Evolutionary conservation across 1,139 yeast genomes (phyloP), one percentile per base, ranked within the genome.

Genomic region (Geotrichum bryndzae): DNA sequence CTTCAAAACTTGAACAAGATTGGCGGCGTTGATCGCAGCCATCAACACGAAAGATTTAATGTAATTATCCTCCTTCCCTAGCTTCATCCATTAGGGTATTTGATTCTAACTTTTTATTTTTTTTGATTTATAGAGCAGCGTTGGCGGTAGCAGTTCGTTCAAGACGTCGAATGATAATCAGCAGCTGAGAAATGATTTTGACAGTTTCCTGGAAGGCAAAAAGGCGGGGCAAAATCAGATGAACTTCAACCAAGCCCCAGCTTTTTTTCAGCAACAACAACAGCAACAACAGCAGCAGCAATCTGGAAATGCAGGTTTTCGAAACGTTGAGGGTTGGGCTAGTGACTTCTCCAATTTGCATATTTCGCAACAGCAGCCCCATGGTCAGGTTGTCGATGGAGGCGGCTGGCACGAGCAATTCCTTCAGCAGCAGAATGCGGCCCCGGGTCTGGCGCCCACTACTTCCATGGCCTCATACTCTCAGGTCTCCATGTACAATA

Each of bases 1-100:
- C 68, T 73, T 45, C 71, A 70, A 58, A 66, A 65, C 60, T 60
- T 74, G 31, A 69, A 69, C 52, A 72, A 73, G 64, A 74, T 73
- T 50, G 62, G 69, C 3, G 61, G 63, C 5, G 63, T 66, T 2
- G 74, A 72, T 53, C 61, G 67, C 22, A 63, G 74, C 18, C 66
- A 70, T 29, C 76, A 71, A 53, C 68, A 68, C 22, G 74, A 73
- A 53, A 64, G 67, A 45, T 62, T 60, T 51, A 41, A n/a, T 41
- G 46, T 41, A 41, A 41, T 18, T 41, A 41, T 4, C 23, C 7
- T 6, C 15, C 2, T 41, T n/a, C 0, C 5, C 15, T 5, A 13
- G 22, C 15, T 13, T 15, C 1, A 41, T n/a, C 1, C 6, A 41
- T 13, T 15, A 7, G 15, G 3, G 3, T 2, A 2, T 2, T 41